A percentile compares a stretch with the other conserved stretches of the same genome.
phyloP scores from a whole-genome alignment of 2,329 filamentous ascomycete genomes.

The Lomentospora prolificans region DNA sequence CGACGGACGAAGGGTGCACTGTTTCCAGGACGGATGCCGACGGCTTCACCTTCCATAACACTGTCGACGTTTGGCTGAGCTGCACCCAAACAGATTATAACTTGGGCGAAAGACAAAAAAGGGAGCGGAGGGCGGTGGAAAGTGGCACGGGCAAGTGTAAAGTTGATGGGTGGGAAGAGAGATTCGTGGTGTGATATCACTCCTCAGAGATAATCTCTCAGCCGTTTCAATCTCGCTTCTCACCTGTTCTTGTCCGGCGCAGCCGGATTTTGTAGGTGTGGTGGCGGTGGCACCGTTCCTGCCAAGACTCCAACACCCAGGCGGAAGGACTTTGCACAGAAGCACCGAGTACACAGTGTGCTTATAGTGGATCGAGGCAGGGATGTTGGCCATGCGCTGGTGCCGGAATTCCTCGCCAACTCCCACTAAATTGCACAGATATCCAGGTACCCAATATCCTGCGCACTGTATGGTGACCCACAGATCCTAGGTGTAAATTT shows the following conservation, averaged over 20 bases:
- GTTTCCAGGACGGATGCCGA: conserved; percentile 2
- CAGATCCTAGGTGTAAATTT: background rate
- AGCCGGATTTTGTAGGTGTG: background rate
- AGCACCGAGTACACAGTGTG: background rate
- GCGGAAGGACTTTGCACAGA: background rate
- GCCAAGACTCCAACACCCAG: background rate
- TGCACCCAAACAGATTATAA: conserved; percentile 1
- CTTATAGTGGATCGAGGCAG: background rate
- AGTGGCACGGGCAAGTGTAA: conserved; percentile 3
- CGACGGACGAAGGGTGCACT: background rate
- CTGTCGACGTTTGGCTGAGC: background rate
- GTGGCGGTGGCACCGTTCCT: background rate
- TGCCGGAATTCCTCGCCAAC: too few relatives aligned
- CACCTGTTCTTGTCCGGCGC: background rate
- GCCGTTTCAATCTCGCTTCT: conserved; percentile 1
- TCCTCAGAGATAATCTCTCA: background rate
- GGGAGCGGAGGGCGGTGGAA: conserved; percentile 7
- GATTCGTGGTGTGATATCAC: conserved; percentile 5
- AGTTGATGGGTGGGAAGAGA: conserved; percentile 6
- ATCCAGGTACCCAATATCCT: background rate
- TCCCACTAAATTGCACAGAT: background rate
- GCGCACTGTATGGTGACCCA: background rate
- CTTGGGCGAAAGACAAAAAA: conserved; percentile 5
- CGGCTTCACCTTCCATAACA: background rate
- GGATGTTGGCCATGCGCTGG: background rate